Base-by-base conservation (phyloP, 1,284 basidiomycete species). In the Chalciporus sp. region DNA sequence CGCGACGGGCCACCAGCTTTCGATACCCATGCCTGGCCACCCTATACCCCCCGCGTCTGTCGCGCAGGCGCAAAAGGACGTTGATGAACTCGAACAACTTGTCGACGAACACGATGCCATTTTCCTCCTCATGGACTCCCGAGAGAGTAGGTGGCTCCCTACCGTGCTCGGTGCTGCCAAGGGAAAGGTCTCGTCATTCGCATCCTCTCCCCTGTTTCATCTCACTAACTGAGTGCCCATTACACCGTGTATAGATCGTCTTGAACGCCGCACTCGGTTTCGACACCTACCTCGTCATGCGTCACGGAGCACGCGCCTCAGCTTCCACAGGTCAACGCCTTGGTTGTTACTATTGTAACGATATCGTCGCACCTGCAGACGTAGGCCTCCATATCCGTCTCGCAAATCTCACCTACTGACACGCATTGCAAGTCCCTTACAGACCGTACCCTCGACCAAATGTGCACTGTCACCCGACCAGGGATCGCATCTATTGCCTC, bases 391-490 rank as follows among this genome's bases (percentile, higher is more conserved):
- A 23, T 9, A 43, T 37, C 17, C 23, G 35, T 14, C 35, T 37
- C 35, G 35, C n/a, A 37, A 16, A 37, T 37, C n/a, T 1, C n/a
- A 37, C 7, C 7, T 9, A 7, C n/a, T 37, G 7, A 37, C 35
- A 17, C 3, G 35, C 16, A 37, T n/a, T 17, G n/a, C 35, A 23
- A 97, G 95, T 95, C 93, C 0, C 76, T 98, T 46, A 91, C 92
- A 0, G 95, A 99, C 67, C 82, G 95, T 33, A 98, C 95, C 1
- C 81, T 99, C 26, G 97, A 99, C 69, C 96, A 99, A 69, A 98
- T 98, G 96, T 99, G 97, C 68, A 99, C 97, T 0, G 97, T 99
- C 12, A 98, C 96, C 0, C 78, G 97, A n/a, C 96, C 97, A 0
- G 96, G 96, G 0, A 79, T 98, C 0, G 97, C 95, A 0, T 85